These are phyloP conservation scores for Thalassiosira sp. DNA, from an alignment of 352 stramenopile genomes.

Conservation along the genomic window DNA sequence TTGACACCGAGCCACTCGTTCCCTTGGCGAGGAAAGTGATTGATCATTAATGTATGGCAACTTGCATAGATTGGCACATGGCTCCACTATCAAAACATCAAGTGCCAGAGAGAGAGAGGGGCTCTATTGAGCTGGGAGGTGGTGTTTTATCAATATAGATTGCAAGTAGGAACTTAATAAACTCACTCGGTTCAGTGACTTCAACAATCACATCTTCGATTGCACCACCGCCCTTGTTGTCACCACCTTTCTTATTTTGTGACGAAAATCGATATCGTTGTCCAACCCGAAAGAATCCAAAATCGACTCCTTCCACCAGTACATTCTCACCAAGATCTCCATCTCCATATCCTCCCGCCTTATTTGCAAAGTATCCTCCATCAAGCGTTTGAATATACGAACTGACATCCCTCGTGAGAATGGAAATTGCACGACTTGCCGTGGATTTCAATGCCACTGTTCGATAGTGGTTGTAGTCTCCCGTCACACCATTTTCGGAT, in stretches of 20 bases:
- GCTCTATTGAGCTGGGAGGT: no score
- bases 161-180: no score
- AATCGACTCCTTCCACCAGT: constrained; percentile 51
- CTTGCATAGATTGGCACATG: constrained; percentile 67
- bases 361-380: constrained; percentile 5
- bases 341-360: no score
- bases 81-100: no score
- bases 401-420: constrained; percentile 51
- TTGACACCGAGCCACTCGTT: constrained; percentile 51
- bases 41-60: constrained; percentile 60
- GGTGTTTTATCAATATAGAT: no score
- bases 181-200: constrained; percentile 63
- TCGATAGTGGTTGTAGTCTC: constrained; percentile 71
- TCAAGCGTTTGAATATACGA: constrained; percentile 22
- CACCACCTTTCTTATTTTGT: background rate
- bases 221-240: background rate
- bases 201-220: constrained; percentile 47
- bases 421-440: constrained; percentile 44
- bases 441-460: constrained; percentile 52
- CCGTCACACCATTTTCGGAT: constrained; percentile 25
- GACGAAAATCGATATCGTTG: constrained; percentile 52
- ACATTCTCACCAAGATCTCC: constrained; percentile 70
- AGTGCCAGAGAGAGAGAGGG: no score
- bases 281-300: constrained; percentile 54
- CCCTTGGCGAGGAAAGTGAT: constrained; percentile 19